Conservation (phyloP, 441 rosid species). For the Brassica hybrid region DNA sequence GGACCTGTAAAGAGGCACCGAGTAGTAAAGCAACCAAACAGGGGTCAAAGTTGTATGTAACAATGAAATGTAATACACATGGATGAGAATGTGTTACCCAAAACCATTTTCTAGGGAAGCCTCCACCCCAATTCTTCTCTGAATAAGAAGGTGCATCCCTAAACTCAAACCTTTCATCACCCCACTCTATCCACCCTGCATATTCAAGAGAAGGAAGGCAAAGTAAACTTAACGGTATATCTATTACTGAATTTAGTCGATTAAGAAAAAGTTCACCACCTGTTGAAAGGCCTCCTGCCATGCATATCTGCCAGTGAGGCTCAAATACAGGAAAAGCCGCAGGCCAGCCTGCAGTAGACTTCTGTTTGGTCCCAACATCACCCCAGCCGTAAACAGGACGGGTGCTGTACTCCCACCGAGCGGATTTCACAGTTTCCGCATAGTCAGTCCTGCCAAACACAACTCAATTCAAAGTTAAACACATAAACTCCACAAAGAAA, state of each 20-base stretch:
- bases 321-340: conserved; percentile 98
- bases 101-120: conserved; percentile 97
- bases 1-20: conserved; percentile 60
- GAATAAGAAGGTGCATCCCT: conserved; percentile 94
- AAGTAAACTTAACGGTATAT: conserved; percentile 1
- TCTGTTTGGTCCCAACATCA: conserved; percentile 76
- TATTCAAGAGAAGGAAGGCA: conserved; percentile 21
- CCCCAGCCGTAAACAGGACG: conserved; percentile 98
- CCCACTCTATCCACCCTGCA: conserved; percentile 99
- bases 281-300: conserved; percentile 98
- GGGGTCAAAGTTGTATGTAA: background rate
- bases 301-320: conserved; percentile 99
- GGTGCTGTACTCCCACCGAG: conserved; percentile 96
- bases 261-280: conserved; percentile 7
- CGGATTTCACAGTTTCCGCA: conserved; percentile 71
- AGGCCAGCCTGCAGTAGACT: conserved; percentile 98
- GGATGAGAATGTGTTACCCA: conserved; percentile 64
- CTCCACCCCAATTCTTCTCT: conserved; percentile 99
- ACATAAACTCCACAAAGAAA: background rate
- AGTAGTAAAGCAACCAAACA: conserved; percentile 23
- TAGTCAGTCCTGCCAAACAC: conserved; percentile 67
- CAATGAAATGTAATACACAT: conserved; percentile 25
- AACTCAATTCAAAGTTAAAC: conserved; percentile 22
- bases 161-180: conserved; percentile 87
- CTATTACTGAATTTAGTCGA: background rate